Evolutionary conservation across 768 basidiomycete genomes (phyloP).

Genomic region (Lepiota brunneoincarnata): DNA sequence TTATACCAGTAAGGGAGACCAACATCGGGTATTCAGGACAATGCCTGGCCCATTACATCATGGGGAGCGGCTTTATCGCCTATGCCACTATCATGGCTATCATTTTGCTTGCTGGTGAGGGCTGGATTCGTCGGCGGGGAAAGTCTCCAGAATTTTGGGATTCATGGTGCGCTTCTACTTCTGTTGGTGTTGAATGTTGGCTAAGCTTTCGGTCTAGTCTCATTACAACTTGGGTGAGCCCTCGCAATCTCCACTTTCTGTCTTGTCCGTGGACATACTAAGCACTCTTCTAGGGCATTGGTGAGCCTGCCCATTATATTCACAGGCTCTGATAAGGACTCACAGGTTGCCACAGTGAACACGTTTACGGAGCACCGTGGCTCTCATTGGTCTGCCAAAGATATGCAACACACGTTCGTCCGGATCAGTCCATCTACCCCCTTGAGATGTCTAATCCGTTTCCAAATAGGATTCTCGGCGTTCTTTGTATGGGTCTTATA

Average conservation of each 20-base stretch:
- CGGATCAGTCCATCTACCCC: background rate
- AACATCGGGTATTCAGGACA: slow-evolving; percentile 45
- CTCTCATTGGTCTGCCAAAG: slow-evolving; percentile 80
- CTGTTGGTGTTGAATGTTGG: background rate
- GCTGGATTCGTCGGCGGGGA: slow-evolving; percentile 69
- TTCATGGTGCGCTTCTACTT: slow-evolving; percentile 52
- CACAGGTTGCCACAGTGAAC: slow-evolving; percentile 51
- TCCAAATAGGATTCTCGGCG: slow-evolving; percentile 59
- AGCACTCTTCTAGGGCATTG: slow-evolving; percentile 44
- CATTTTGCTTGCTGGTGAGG: slow-evolving; percentile 72
- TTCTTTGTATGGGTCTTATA: slow-evolving; percentile 54
- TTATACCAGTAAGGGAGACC: background rate
- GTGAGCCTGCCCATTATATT: slow-evolving; percentile 31
- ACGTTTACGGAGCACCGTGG: slow-evolving; percentile 93
- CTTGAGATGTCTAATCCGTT: background rate
- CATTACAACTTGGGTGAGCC: slow-evolving; percentile 50
- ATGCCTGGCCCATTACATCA: slow-evolving; percentile 87
- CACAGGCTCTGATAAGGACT: background rate
- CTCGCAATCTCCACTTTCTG: background rate
- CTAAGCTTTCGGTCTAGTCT: slow-evolving; percentile 24
- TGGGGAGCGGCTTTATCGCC: slow-evolving; percentile 89
- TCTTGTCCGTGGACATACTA: background rate
- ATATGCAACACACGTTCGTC: slow-evolving; percentile 90
- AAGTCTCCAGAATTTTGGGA: slow-evolving; percentile 86
- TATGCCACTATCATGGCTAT: slow-evolving; percentile 84